A percentile compares a stretch with the other conserved stretches of the same genome.
These are phyloP conservation scores for Tolypocladium tropicale DNA, from an alignment of 2,329 filamentous ascomycete species.

Conservation along the genomic window DNA sequence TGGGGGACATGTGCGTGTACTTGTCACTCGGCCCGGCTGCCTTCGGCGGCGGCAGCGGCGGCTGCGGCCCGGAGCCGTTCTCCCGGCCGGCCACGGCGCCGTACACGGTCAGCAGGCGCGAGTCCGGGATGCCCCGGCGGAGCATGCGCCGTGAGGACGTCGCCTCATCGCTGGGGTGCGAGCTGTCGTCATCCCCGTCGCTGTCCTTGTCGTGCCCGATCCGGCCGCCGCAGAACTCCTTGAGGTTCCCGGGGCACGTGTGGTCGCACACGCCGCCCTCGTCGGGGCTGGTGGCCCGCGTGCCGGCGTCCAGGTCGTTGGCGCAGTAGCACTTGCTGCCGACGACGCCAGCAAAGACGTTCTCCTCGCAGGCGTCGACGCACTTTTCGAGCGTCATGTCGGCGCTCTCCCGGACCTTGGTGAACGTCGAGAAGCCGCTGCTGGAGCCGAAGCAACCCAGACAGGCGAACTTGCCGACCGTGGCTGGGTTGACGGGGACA, in stretches of 20 bases:
- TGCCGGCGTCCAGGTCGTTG: constrained; percentile 25
- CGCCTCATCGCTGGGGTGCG: background rate
- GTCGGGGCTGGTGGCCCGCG: constrained; percentile 16
- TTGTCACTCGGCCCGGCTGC: constrained; percentile 9
- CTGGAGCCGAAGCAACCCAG: constrained; percentile 33
- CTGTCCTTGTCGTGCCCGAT: constrained; percentile 6
- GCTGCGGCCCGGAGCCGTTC: constrained; percentile 8
- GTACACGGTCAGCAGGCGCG: constrained; percentile 33
- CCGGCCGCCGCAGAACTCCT: constrained; percentile 31
- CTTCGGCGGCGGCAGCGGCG: constrained; percentile 23
- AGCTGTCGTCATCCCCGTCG: background rate
- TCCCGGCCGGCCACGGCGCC: constrained; percentile 18
- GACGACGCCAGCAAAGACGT: constrained; percentile 28
- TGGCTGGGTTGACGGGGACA: constrained; percentile 18
- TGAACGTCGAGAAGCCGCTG: constrained; percentile 25
- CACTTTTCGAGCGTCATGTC: constrained; percentile 31
- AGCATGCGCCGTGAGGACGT: background rate
- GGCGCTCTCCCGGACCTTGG: constrained; percentile 12
- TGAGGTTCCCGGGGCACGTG: constrained; percentile 29
- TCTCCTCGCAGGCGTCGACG: constrained; percentile 22
- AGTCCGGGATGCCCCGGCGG: constrained; percentile 4
- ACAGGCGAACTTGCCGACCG: constrained; percentile 20
- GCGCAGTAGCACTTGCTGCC: constrained; percentile 36
- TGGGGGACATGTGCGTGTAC: background rate
- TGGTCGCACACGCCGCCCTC: constrained; percentile 18